Evolutionary conservation across 164 flowering plant species (phyloP).

Genomic region (Vitis cinerea): DNA sequence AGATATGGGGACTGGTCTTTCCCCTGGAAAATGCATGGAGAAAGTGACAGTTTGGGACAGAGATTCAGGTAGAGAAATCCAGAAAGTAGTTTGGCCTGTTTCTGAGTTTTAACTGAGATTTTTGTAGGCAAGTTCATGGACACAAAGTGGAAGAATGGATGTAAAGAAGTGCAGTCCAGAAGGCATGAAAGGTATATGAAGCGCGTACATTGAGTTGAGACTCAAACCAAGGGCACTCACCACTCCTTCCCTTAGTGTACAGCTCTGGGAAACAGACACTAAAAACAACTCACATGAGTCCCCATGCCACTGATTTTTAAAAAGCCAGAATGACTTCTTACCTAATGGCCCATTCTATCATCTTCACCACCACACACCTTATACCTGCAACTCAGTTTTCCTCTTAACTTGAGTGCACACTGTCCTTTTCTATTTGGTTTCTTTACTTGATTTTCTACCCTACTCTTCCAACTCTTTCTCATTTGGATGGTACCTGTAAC

Average conservation of each 20-base stretch:
- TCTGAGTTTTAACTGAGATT: neutral
- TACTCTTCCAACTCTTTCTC: neutral
- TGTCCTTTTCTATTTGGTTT: conserved; percentile 8
- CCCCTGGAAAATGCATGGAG: no score
- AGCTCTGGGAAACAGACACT: neutral
- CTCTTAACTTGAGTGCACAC: neutral
- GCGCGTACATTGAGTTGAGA: no score
- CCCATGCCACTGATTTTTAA: conserved; percentile 3
- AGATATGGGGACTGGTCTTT: no score
- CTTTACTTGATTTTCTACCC: neutral
- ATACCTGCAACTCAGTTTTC: conserved; percentile 5
- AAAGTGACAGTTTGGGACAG: no score
- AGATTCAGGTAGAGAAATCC: no score
- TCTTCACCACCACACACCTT: neutral
- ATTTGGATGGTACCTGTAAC: neutral
- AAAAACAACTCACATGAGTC: conserved; percentile 10
- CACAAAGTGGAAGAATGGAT: neutral
- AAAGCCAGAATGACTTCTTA: neutral
- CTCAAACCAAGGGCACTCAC: no score
- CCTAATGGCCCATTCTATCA: neutral
- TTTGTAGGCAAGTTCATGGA: no score
- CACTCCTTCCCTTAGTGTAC: no score
- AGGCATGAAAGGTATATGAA: no score
- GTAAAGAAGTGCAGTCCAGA: neutral
- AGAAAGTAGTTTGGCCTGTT: no score